Base-by-base conservation (phyloP, 2,329 filamentous ascomycete genomes). In the Ophiostoma sp. region DNA sequence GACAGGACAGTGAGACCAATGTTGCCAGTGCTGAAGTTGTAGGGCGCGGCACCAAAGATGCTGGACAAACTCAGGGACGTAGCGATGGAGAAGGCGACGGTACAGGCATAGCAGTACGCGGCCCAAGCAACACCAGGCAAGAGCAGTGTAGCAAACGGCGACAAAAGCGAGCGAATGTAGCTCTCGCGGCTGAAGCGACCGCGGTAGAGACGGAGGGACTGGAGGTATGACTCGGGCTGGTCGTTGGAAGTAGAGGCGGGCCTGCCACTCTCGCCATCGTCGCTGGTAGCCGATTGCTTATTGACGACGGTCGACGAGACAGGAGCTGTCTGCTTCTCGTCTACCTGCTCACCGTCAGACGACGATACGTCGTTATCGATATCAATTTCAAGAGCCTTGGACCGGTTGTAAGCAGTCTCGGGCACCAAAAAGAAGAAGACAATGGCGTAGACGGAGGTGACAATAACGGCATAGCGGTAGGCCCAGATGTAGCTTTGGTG, bases 61-160 rank as follows among this genome's bases (percentile, higher is more conserved):
- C 25, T 61, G 28, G 31, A 45, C 22, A 71, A 25, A 8, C 36
- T 22, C 12, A 71, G 33, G 17, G 69, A 71, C n/a, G 55, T 61
- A 8, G 69, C 57, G 5, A 57, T 64, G 82, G 83, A 11, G 36
- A 73, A 25, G 25, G 69, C 33, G 80, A 81, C 2, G 80, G 82
- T 78, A 42, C 80, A 80, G 15, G 82, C 82, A 8, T 82, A 82
- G 0, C 82, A 78, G 50, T 84, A 76, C 39, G 83, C 80, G 31
- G 83, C 79, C 79, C 81, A 85, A 5, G 82, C 77, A 3, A 85
- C 82, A 19, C 82, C 82, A 0, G 84, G 78, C 72, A 84, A 84
- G 19, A 80, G 76, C 74, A 83, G 81, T 25, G 84, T 81, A 1
- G 82, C 80, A 61, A 85, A 80, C 7, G 84, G 84, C 5, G 82